phyloP scores from a whole-genome alignment of 2,329 filamentous ascomycete species.

The Raffaelea arxii region DNA sequence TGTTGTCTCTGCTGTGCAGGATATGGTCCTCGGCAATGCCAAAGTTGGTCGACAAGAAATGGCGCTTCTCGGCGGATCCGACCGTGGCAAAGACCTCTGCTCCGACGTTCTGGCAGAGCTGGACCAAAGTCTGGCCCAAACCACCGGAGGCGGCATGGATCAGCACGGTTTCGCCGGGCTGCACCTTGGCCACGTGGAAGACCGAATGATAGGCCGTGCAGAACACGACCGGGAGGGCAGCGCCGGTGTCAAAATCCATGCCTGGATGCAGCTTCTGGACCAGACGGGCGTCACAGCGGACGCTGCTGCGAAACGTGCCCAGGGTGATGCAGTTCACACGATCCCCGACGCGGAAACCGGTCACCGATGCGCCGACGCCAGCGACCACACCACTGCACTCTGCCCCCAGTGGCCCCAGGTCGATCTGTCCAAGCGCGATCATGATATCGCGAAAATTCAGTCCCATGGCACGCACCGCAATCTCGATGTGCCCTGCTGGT shows the following conservation, averaged over 20 bases:
- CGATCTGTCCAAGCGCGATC: conserved; percentile 16
- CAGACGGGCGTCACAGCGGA: too few species aligned
- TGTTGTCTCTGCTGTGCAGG: conserved; percentile 21
- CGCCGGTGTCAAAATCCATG: conserved; percentile 21
- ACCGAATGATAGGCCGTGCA: neutral
- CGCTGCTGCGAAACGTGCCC: too few species aligned
- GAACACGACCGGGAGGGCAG: neutral
- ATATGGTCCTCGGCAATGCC: conserved; percentile 26
- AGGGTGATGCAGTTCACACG: conserved; percentile 20
- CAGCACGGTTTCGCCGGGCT: conserved; percentile 21
- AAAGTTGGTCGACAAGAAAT: conserved; percentile 25
- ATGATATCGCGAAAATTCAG: conserved; percentile 20
- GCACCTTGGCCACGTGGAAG: conserved; percentile 12
- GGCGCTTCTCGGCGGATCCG: conserved; percentile 27
- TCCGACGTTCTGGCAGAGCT: conserved; percentile 26
- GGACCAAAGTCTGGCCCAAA: conserved; percentile 29
- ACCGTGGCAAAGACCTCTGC: conserved; percentile 34
- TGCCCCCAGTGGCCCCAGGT: conserved; percentile 14
- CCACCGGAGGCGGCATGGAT: conserved; percentile 32
- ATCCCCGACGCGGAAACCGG: conserved; percentile 20
- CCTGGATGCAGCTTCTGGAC: too few species aligned
- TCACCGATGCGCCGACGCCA: conserved; percentile 10
- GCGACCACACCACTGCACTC: conserved; percentile 18
- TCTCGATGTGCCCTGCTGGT: neutral
- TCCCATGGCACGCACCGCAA: neutral